A percentile compares a stretch with the other conserved stretches of the same genome.
phyloP scores from a whole-genome alignment of 257 asterid species.

The Salvia rosmarinus region DNA sequence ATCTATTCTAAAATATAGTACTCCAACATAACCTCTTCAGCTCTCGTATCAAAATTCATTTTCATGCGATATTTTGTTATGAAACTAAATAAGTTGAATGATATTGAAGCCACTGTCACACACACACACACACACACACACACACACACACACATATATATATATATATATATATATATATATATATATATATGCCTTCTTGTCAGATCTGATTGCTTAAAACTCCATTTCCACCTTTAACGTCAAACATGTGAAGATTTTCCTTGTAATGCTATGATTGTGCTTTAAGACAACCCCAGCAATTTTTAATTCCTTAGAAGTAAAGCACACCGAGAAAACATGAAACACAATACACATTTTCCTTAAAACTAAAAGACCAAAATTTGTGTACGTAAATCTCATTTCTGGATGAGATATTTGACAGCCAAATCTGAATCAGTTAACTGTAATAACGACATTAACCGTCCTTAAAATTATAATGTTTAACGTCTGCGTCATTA shows the following conservation, averaged over 20 bases:
- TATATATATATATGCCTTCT: background rate
- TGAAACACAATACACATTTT: conserved; percentile 19
- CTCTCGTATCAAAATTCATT: too few species aligned
- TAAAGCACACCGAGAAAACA: conserved; percentile 36
- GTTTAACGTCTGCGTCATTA: conserved; percentile 33
- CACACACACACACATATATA: background rate
- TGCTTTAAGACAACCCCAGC: conserved; percentile 48
- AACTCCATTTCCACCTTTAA: conserved; percentile 30
- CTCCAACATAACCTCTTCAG: too few species aligned
- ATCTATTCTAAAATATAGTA: too few species aligned
- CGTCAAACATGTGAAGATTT: conserved; percentile 39
- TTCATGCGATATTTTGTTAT: too few species aligned
- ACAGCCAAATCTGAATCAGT: conserved; percentile 35
- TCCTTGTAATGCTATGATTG: conserved; percentile 32
- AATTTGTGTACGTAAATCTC: conserved; percentile 19
- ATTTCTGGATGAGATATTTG: conserved; percentile 36
- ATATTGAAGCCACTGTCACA: too few species aligned
- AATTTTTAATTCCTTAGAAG: conserved; percentile 40
- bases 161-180: background rate
- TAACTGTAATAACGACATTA: conserved; percentile 30
- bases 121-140: background rate
- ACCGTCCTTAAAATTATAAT: conserved; percentile 29
- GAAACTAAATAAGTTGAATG: too few species aligned
- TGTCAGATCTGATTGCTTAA: conserved; percentile 6
- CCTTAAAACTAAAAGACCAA: background rate